A percentile compares a stretch with the other conserved stretches of the same genome.
These are phyloP conservation scores for Halocafeteria seosinensis DNA, from an alignment of 108 stramenopile genomes.

Conservation along the genomic window DNA sequence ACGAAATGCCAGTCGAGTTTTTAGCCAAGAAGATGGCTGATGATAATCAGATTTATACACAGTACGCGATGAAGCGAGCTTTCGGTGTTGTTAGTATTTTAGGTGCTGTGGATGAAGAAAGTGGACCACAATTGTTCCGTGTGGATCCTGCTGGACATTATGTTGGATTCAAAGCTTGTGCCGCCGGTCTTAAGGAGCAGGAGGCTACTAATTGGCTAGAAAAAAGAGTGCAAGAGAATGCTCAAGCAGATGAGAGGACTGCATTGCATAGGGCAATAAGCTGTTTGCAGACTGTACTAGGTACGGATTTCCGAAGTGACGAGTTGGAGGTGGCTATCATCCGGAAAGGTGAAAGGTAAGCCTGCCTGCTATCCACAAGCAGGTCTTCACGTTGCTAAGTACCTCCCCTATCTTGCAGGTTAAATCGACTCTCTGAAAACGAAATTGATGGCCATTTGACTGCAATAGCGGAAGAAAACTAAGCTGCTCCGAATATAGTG, in stretches of 20 bases:
- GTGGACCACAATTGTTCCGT: slow-evolving; percentile 80
- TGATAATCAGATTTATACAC: slow-evolving; percentile 90
- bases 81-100: slow-evolving; percentile 68
- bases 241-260: slow-evolving; percentile 35
- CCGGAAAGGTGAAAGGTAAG: slow-evolving; percentile 28
- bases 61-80: slow-evolving; percentile 71
- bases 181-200: slow-evolving; percentile 79
- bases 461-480: slow-evolving; percentile 76
- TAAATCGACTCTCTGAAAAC: slow-evolving; percentile 62
- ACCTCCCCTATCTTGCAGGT: slow-evolving; percentile 26
- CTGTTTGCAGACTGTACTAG: slow-evolving; percentile 74
- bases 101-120: slow-evolving; percentile 86
- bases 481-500: too few species aligned
- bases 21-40: slow-evolving; percentile 89
- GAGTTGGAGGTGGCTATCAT: slow-evolving; percentile 85
- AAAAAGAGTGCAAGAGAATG: slow-evolving; percentile 65
- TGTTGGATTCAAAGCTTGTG: slow-evolving; percentile 76
- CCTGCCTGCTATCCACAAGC: not conserved
- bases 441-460: slow-evolving; percentile 85
- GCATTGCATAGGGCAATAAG: slow-evolving; percentile 67
- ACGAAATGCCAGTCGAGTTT: slow-evolving; percentile 62
- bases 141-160: slow-evolving; percentile 96
- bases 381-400: not conserved
- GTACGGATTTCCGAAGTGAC: slow-evolving; percentile 76
- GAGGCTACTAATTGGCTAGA: slow-evolving; percentile 96